Conservation (phyloP, 805 yeast genomes). For the Candida sakaeoensis region DNA sequence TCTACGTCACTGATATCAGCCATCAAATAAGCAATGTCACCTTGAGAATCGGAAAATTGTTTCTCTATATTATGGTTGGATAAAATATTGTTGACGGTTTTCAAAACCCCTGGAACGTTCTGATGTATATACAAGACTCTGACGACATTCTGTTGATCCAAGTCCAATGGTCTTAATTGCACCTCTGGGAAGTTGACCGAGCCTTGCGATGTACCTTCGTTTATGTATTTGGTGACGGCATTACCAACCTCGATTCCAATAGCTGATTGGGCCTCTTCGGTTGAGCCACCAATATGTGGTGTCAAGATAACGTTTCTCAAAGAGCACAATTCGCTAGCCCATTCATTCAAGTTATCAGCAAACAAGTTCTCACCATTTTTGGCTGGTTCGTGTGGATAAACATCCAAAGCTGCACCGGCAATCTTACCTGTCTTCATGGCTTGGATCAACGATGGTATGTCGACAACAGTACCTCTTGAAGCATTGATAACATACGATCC, state of each 20-base stretch:
- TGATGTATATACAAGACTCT: slow-evolving; percentile 95
- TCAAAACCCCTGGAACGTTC: slow-evolving; percentile 98
- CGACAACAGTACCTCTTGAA: slow-evolving; percentile 96
- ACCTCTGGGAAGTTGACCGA: slow-evolving; percentile 99
- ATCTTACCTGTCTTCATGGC: slow-evolving; percentile 91
- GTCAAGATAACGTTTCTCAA: slow-evolving; percentile 88
- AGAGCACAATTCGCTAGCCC: slow-evolving; percentile 78
- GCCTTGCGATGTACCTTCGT: slow-evolving; percentile 92
- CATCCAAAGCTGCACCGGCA: slow-evolving; percentile 97
- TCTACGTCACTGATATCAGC: slow-evolving; percentile 92
- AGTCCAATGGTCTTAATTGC: slow-evolving; percentile 77
- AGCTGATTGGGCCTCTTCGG: slow-evolving; percentile 98
- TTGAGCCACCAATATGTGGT: slow-evolving; percentile 98
- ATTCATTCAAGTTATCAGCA: slow-evolving; percentile 66
- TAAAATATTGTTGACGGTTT: slow-evolving; percentile 93
- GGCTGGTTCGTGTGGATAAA: slow-evolving; percentile 95
- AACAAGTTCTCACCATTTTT: slow-evolving; percentile 87
- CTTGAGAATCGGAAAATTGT: slow-evolving; percentile 96
- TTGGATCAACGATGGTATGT: slow-evolving; percentile 86
- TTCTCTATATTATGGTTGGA: slow-evolving; percentile 95
- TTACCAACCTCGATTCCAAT: slow-evolving; percentile 94
- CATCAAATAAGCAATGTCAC: slow-evolving; percentile 95
- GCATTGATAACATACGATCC: slow-evolving; percentile 95
- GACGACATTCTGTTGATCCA: slow-evolving; percentile 83
- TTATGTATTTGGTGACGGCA: slow-evolving; percentile 83